phyloP scores from a whole-genome alignment of 176 grass and related monocot species.

The Hyparrhenia diplandra region DNA sequence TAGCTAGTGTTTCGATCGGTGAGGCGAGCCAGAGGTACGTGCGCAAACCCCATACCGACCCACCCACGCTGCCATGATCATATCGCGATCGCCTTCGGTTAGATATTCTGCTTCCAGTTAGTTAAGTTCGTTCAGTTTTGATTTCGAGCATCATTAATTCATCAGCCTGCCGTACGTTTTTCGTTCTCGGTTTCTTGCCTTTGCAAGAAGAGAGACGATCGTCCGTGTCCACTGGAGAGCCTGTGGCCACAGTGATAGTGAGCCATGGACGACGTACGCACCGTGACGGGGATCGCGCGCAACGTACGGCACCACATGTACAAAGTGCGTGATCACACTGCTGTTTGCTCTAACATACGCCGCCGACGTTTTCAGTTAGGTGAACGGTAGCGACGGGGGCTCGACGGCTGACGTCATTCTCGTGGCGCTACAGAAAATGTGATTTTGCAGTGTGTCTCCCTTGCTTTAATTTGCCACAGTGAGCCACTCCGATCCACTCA shows the following conservation, averaged over 20 bases:
- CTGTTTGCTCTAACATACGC: not conserved
- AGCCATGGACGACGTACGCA: too few species aligned
- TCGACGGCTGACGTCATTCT: not conserved
- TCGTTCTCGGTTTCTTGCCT: not conserved
- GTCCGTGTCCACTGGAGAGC: not conserved
- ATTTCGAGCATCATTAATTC: not conserved
- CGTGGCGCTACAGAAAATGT: not conserved
- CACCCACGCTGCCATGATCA: not conserved
- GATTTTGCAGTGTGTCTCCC: not conserved
- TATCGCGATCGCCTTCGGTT: not conserved
- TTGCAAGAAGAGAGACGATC: not conserved
- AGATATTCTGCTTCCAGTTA: not conserved
- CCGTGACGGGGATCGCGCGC: too few species aligned
- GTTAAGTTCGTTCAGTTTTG: too few species aligned
- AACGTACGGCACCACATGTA: not conserved
- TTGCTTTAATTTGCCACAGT: not conserved
- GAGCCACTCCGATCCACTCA: not conserved
- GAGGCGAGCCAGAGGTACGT: slow-evolving; percentile 51
- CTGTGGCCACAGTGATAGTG: too few species aligned
- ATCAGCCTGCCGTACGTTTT: not conserved
- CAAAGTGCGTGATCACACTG: not conserved
- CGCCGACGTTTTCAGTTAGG: not conserved
- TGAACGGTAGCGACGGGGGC: not conserved
- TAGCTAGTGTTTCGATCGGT: too few species aligned
- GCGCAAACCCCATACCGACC: not conserved